Evolutionary conservation across 2,329 filamentous ascomycete genomes (phyloP), one percentile per base, ranked within the genome.

Genomic region (Teratosphaeriaceae sp.): DNA sequence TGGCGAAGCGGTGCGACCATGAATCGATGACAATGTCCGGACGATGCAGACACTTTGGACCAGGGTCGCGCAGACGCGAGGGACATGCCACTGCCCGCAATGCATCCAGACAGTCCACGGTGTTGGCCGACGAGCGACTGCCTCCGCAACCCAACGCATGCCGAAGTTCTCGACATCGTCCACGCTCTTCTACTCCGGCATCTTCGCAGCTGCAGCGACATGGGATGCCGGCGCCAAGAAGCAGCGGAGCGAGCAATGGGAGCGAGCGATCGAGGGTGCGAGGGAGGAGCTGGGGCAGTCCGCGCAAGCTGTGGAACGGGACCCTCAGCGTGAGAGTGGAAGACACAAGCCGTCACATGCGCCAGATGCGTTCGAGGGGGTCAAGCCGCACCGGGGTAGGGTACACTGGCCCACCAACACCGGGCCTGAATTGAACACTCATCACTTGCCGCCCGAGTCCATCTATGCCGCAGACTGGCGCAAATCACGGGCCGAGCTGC

Each of bases 41-140:
- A 63, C 62, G 58, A 88, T 88, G 84, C 78, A 78, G 65, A 72
- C 74, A 51, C 62, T 86, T 53, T 83, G 81, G 80, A 80, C 78
- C 64, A 76, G 80, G 67, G 76, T 78, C 67, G 72, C 75, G 56
- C 76, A 76, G 72, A 73, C 73, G 66, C 76, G 75, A 64, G 64
- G 63, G 51, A 72, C 75, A 55, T 84, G 79, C 67, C 74, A 73
- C 64, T 85, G 80, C 67, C 71, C 75, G 53, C 70, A 76, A 56
- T 84, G 80, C 65, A 64, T 76, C 42, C 71, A 74, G 43, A 66
- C 54, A 5, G 67, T 69, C 46, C 64, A 67, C 34, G 55, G 52
- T 15, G 44, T 78, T 47, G 66, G 72, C 46, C 72, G 74, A 44
- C 73, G 71, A 42, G 73, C 76, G 34, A 73, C 72, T 30, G 66